Conservation (phyloP, 1,284 basidiomycete species). For the Cryptococcus neoformans region DNA sequence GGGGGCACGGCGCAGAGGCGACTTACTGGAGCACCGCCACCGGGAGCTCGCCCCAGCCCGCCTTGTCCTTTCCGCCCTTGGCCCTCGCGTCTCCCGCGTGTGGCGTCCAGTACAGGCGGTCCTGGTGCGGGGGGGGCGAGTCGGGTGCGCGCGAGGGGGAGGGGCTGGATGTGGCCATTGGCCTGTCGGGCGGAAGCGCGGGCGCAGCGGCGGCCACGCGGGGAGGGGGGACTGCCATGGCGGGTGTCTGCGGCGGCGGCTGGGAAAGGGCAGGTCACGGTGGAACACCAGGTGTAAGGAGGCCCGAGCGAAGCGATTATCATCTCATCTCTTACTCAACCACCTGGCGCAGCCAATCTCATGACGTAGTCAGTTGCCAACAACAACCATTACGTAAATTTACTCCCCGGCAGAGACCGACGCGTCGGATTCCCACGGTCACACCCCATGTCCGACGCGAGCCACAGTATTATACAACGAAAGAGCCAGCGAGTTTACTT, state of each 20-base stretch:
- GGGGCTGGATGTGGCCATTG: neutral
- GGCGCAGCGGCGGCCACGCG: neutral
- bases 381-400: too few species aligned
- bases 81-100: neutral
- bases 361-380: too few species aligned
- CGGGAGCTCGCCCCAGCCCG: conserved; percentile 17
- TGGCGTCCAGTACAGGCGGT: neutral
- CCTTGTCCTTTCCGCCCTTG: conserved; percentile 12
- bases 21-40: conserved; percentile 17
- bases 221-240: conserved; percentile 1
- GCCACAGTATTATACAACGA: too few species aligned
- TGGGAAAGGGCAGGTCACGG: neutral
- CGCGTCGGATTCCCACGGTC: too few species aligned
- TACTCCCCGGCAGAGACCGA: too few species aligned
- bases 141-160: neutral
- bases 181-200: neutral
- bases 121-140: neutral
- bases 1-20: neutral
- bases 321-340: too few species aligned
- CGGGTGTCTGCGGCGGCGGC: neutral
- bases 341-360: too few species aligned
- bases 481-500: too few species aligned
- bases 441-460: too few species aligned
- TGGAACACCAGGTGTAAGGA: neutral
- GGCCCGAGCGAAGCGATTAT: too few species aligned